These are phyloP conservation scores for Leccinum aurantiacum DNA, from an alignment of 768 basidiomycete genomes.

Conservation along the genomic window DNA sequence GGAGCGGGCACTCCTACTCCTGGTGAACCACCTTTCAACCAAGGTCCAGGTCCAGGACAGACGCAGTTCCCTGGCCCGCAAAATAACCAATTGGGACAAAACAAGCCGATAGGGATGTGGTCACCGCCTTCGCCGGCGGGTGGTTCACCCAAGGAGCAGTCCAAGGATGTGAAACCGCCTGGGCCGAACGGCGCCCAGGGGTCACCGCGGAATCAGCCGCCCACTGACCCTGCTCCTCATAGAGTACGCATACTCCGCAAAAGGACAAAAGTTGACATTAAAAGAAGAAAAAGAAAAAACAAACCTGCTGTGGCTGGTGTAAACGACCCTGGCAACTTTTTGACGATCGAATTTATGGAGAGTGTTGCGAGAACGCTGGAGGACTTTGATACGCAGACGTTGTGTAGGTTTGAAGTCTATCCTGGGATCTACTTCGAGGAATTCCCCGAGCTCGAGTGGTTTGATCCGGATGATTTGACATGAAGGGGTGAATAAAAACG, in stretches of 20 bases:
- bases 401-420: conserved; percentile 44
- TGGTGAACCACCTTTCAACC: conserved; percentile 43
- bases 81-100: conserved; percentile 32
- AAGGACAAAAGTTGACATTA: too few relatives aligned
- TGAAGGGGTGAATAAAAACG: conserved; percentile 17
- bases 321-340: conserved; percentile 22
- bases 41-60: conserved; percentile 28
- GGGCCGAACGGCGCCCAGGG: conserved; percentile 32
- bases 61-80: conserved; percentile 35
- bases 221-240: neutral
- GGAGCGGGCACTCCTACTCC: conserved; percentile 44
- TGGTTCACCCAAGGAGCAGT: conserved; percentile 32
- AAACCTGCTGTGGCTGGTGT: conserved; percentile 17
- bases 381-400: conserved; percentile 33
- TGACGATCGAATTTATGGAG: conserved; percentile 45
- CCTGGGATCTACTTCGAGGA: conserved; percentile 62
- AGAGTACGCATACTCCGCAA: too few relatives aligned
- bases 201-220: conserved; percentile 44
- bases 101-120: conserved; percentile 46
- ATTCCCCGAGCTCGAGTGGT: conserved; percentile 61
- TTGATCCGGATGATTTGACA: conserved; percentile 51
- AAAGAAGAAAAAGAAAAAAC: too few relatives aligned
- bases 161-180: conserved; percentile 36
- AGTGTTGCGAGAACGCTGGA: conserved; percentile 42
- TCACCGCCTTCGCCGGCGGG: conserved; percentile 52